Conservation (phyloP, 768 basidiomycete genomes). For the Naganishia friedmannii region DNA sequence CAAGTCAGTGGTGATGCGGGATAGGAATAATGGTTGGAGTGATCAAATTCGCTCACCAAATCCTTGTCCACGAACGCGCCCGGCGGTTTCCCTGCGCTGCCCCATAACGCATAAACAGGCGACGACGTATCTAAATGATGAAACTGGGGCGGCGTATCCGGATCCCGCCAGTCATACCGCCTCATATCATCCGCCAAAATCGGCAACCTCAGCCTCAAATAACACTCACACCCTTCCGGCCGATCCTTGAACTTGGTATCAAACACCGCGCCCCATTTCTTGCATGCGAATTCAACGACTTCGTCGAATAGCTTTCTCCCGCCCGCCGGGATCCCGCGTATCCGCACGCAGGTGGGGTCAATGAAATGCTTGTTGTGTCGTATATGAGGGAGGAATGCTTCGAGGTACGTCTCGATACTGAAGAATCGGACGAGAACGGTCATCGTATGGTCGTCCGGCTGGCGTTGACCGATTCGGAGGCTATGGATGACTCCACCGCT, state of each 20-base stretch:
- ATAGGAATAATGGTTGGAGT: no score
- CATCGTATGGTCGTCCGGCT: neutral
- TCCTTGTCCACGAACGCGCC: constrained; percentile 15
- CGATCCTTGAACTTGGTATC: constrained; percentile 11
- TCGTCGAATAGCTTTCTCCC: constrained; percentile 9
- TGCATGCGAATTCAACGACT: neutral
- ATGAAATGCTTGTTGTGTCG: neutral
- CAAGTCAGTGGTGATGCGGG: no score
- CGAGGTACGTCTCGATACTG: constrained; percentile 21
- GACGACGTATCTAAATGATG: neutral
- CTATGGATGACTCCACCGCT: constrained; percentile 16
- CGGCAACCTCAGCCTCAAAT: constrained; percentile 5
- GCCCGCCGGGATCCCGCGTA: constrained; percentile 4
- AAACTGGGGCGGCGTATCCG: constrained; percentile 5
- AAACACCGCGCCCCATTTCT: neutral
- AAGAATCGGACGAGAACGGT: constrained; percentile 12
- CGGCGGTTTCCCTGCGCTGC: constrained; percentile 4
- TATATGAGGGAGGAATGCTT: constrained; percentile 19
- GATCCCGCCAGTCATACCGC: constrained; percentile 7
- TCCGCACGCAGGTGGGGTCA: neutral
- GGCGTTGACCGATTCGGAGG: constrained; percentile 15
- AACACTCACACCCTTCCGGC: constrained; percentile 22
- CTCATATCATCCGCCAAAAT: constrained; percentile 14
- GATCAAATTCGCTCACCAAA: neutral
- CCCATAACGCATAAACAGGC: constrained; percentile 11